These are phyloP conservation scores for Aegilops longissima DNA, from an alignment of 176 grass and related monocot species.

Conservation along the genomic window DNA sequence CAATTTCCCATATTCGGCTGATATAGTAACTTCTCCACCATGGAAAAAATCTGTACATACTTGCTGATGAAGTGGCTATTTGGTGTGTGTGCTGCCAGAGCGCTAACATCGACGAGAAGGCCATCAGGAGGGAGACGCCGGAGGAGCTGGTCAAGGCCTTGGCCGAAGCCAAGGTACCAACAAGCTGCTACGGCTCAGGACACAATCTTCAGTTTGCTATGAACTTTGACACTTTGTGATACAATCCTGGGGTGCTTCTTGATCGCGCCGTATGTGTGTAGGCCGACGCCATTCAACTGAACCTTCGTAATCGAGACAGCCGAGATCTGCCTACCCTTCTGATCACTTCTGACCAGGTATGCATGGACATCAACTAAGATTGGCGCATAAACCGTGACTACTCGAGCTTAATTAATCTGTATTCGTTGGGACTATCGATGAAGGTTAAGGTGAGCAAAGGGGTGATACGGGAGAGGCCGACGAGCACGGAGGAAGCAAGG, in stretches of 20 bases:
- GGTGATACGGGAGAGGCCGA: conserved; percentile 61
- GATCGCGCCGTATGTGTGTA: conserved; percentile 2
- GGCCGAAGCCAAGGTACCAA: conserved; percentile 55
- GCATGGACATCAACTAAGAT: background rate
- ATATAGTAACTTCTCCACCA: background rate
- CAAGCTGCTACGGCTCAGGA: no score
- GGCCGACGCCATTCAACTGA: conserved; percentile 58
- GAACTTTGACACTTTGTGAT: background rate
- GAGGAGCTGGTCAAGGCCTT: conserved; percentile 71
- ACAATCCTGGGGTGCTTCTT: background rate
- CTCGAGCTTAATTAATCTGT: background rate
- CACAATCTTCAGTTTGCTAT: background rate
- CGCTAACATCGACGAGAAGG: conserved; percentile 81
- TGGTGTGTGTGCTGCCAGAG: conserved; percentile 22
- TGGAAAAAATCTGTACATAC: background rate
- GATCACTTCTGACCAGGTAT: conserved; percentile 74
- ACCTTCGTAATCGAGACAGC: background rate
- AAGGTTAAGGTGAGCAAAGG: conserved; percentile 80
- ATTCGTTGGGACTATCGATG: background rate
- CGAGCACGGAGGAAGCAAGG: conserved; percentile 55
- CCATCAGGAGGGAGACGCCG: conserved; percentile 58
- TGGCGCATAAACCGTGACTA: background rate
- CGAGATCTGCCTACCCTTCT: conserved; percentile 33
- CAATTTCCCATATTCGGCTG: background rate
- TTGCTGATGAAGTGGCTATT: background rate